Evolutionary conservation across 495 filamentous ascomycete genomes (phyloP), one percentile per base, ranked within the genome.

Genomic region (Aspergillus bertholletiae): DNA sequence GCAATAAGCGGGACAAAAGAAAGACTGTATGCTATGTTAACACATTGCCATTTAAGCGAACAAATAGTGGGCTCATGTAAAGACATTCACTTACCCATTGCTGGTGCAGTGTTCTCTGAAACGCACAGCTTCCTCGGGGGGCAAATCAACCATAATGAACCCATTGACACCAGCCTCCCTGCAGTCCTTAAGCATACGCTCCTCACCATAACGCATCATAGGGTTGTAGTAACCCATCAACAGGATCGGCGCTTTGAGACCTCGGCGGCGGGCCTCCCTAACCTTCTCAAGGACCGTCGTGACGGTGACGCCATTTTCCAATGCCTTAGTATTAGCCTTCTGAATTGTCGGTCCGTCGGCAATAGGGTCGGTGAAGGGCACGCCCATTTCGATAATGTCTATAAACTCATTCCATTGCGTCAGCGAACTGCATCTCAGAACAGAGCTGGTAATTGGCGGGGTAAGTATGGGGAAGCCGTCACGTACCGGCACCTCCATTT

Each of bases 221-320:
- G 94, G 94, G 73, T 99, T 99, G 72, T 96, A 99, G 81, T 99
- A 99, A 52, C 94, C 94, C 94, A 99, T 99, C 57, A 99, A 80
- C 53, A 99, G 74, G 35, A 99, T 77, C 6, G 94, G 94, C 2
- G 86, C 85, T 56, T 75, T 84, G 48, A 97, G 73, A 23, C 95
- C 95, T 41, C 78, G 80, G 51, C 78, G 74, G 54, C 94, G 81
- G 21, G 93, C 88, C 41, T 87, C 76, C 60, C 87, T 82, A 24
- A 96, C 86, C 70, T 93, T 90, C 58, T 88, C 77, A 26, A 99
- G 79, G 9, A 87, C 86, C 20, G 80, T 83, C 48, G 80, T 75
- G 56, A 95, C 86, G 6, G 87, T 95, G 50, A 96, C 88, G 50
- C 93, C 92, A 76, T 97, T 91, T 49, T 84, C 74, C 18, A 99